A percentile compares a stretch with the other conserved stretches of the same genome.
These are phyloP conservation scores for Trichoderma lentiforme DNA, from an alignment of 2,329 filamentous ascomycete genomes.

Conservation along the genomic window DNA sequence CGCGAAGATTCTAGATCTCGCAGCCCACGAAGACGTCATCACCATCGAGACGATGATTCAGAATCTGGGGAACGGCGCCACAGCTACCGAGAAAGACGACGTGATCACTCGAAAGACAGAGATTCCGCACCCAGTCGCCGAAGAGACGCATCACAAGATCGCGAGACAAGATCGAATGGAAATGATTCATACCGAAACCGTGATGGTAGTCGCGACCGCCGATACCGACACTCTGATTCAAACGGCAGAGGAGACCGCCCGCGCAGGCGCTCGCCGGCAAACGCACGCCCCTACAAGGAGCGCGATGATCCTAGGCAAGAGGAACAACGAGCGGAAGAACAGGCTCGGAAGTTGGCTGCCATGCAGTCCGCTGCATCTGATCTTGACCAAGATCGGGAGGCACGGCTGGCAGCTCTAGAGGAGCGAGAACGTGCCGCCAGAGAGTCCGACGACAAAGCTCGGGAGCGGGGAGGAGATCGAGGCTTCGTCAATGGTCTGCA, in stretches of 20 bases:
- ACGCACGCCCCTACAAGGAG: not conserved
- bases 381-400: conserved; percentile 66
- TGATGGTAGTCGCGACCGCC: conserved; percentile 28
- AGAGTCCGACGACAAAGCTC: conserved; percentile 63
- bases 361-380: conserved; percentile 71
- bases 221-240: conserved; percentile 25
- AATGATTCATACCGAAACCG: conserved; percentile 22
- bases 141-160: conserved; percentile 23
- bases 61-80: conserved; percentile 30
- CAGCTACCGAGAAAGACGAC: not conserved
- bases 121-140: conserved; percentile 24
- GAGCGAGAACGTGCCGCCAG: conserved; percentile 61
- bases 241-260: conserved; percentile 30
- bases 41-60: conserved; percentile 25
- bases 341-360: conserved; percentile 64
- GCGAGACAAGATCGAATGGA: conserved; percentile 20
- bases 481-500: conserved; percentile 64
- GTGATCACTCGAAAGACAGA: conserved; percentile 8
- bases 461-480: conserved; percentile 61
- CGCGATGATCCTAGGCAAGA: conserved; percentile 21
- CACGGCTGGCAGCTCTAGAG: conserved; percentile 63
- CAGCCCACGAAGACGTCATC: conserved; percentile 37
- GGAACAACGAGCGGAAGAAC: conserved; percentile 48
- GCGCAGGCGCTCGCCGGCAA: conserved; percentile 24
- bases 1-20: conserved; percentile 46